These are phyloP conservation scores for Sclerotinia trifoliorum DNA, from an alignment of 2,329 filamentous ascomycete species.

Conservation along the genomic window DNA sequence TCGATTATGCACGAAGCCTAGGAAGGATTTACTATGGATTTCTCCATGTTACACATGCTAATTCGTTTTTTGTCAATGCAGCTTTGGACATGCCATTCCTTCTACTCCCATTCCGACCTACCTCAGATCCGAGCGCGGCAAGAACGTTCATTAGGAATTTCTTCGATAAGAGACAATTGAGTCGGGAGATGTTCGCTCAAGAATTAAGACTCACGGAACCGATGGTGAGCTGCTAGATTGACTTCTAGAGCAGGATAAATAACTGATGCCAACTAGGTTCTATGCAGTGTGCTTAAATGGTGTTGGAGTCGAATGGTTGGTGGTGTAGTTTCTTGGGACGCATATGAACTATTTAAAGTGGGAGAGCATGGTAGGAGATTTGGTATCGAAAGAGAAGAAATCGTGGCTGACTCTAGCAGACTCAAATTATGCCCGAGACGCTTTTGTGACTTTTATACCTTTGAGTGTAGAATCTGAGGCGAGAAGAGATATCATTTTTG, in stretches of 20 bases:
- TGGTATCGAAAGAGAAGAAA: background rate
- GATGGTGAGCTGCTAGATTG: slow-evolving; percentile 61
- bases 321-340: slow-evolving; percentile 94
- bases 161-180: slow-evolving; percentile 69
- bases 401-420: slow-evolving; percentile 52
- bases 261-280: slow-evolving; percentile 58
- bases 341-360: slow-evolving; percentile 92
- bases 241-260: slow-evolving; percentile 27
- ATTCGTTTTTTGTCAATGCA: slow-evolving; percentile 43
- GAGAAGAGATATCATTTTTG: slow-evolving; percentile 84
- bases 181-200: slow-evolving; percentile 71
- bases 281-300: slow-evolving; percentile 95
- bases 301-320: slow-evolving; percentile 92
- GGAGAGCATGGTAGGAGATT: slow-evolving; percentile 77
- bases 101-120: slow-evolving; percentile 89
- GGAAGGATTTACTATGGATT: slow-evolving; percentile 14
- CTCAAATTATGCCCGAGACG: slow-evolving; percentile 85
- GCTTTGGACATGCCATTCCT: slow-evolving; percentile 89
- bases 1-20: slow-evolving; percentile 34
- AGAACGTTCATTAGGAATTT: slow-evolving; percentile 91
- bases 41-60: slow-evolving; percentile 31
- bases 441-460: slow-evolving; percentile 95
- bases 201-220: slow-evolving; percentile 92
- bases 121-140: slow-evolving; percentile 86
- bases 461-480: slow-evolving; percentile 86